Base-by-base conservation (phyloP, 2,329 filamentous ascomycete genomes). In the Sordariomycetes sp. region DNA sequence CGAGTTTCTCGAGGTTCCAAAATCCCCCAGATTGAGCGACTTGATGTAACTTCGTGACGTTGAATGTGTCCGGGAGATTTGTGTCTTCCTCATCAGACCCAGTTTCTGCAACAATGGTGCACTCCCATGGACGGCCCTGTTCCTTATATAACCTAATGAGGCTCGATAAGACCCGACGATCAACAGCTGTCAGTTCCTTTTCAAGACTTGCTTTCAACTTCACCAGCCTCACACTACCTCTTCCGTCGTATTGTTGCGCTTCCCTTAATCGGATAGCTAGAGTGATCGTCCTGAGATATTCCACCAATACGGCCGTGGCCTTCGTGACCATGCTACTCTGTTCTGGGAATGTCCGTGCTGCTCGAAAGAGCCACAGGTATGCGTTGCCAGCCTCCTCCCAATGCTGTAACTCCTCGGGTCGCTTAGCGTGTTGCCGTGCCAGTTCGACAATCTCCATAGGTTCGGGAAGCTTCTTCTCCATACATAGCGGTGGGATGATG, bases 351-450 rank as follows among this genome's bases (percentile, higher is more conserved):
- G 53, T 55, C n/a, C 20, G 54, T 34, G 58, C 46, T 2, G 3
- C 58, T 48, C 24, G 54, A 54, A 59, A 64, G 1, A 64, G 60
- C 64, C 61, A 62, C 40, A 62, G 43, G 51, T 64, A 64, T 12
- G 34, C 58, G n/a, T 56, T 50, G 0, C 35, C 53, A 8, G 63
- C 62, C 43, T 60, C 51, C 18, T 60, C 43, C 63, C 62, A 64
- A 12, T 58, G 59, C 10, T 50, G n/a, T 3, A 34, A 10, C 34
- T 59, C 34, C 28, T 65, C 61, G 20, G 62, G 35, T 58, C 1
- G 54, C 51, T 54, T 54, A 2, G 63, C 59, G 6, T 60, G 57
- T 56, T 64, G 2, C 16, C 55, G 55, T 8, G 62, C 56, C 59
- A 56, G 58, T 18, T 61, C 37, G 18, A 61, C n/a, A 28, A 64